Base-by-base conservation (phyloP, 495 filamentous ascomycete species). In the Clohesyomyces aquaticus region DNA sequence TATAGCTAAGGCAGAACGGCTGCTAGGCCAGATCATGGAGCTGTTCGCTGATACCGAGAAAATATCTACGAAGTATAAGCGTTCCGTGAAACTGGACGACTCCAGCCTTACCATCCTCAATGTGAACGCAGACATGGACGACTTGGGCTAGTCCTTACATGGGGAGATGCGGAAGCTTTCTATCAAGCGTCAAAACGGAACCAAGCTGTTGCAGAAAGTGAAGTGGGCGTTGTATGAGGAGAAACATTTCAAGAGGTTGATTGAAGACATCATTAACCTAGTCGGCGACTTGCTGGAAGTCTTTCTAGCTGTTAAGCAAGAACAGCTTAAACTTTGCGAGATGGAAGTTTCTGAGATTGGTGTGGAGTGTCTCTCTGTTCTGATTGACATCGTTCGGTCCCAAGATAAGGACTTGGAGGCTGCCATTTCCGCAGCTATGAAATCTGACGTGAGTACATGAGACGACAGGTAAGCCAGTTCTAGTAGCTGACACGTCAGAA, bases 141-240 rank as follows among this genome's bases (percentile, higher is more conserved):
- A 47, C 43, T 22, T 47, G 1, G 3, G 52, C 14, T 47, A 14
- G 41, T 22, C 9, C 43, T 16, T 51, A 23, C 65, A 68, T 45
- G n/a, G 59, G 9, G 71, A 69, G 29, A 75, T 74, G 67, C 60
- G 59, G 29, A 4, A 73, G 42, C 57, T 72, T 0, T 25, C 67
- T 21, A 62, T 67, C 11, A 35, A 50, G 38, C 70, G 73, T 1
- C 72, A 72, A 25, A 68, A 68, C n/a, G 32, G 54, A 3, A n/a
- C 54, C 23, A 57, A 21, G 3, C 4, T 57, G 4, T 45, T 19
- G n/a, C 19, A 57, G 38, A 42, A 10, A 12, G 25, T 3, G 3
- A 57, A 25, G 3, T 57, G 32, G 54, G 54, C 54, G 11, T 25
- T 57, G 16, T 46, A 57, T 21, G 11, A 57, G 25, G 21, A 43